A percentile compares a stretch with the other conserved stretches of the same genome.
These are phyloP conservation scores for Aureobasidium mangrovei DNA, from an alignment of 2,329 filamentous ascomycete species.

Conservation along the genomic window DNA sequence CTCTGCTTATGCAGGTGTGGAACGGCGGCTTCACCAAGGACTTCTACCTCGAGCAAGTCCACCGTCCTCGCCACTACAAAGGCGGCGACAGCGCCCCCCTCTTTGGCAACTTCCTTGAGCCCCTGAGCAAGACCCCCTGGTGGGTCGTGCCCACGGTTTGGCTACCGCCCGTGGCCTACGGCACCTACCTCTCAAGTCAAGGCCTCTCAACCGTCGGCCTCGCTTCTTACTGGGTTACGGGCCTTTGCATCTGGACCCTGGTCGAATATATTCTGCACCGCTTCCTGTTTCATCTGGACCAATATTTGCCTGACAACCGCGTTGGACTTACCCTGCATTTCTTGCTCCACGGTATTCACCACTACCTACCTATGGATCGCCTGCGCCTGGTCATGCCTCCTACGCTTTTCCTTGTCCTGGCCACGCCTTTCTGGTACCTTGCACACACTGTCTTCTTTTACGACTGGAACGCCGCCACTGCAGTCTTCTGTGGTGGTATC, in stretches of 20 bases:
- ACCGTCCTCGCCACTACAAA: conserved; percentile 90
- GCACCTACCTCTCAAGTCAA: conserved; percentile 54
- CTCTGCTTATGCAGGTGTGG: conserved; percentile 83
- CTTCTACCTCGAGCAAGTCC: conserved; percentile 96
- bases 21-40: conserved; percentile 78
- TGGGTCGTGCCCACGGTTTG: conserved; percentile 78
- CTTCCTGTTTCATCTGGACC: conserved; percentile 87
- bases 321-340: conserved; percentile 84
- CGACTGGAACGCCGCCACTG: conserved; percentile 72
- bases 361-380: conserved; percentile 98
- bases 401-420: conserved; percentile 72
- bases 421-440: conserved; percentile 84
- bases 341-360: conserved; percentile 90
- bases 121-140: conserved; percentile 91
- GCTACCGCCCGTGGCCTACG: conserved; percentile 72
- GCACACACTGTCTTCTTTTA: conserved; percentile 74
- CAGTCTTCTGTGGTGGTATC: conserved; percentile 79
- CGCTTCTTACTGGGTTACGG: conserved; percentile 57
- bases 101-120: conserved; percentile 98
- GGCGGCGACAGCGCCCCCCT: conserved; percentile 85
- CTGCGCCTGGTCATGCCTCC: conserved; percentile 97
- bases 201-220: conserved; percentile 45
- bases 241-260: conserved; percentile 75
- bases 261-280: conserved; percentile 84
- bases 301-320: conserved; percentile 87